Percentiles rank a stretch among this genome's conserved stretches.
Evolutionary conservation across 2,329 filamentous ascomycete genomes (phyloP).

Genomic region (Aspergillus arachidicola): DNA sequence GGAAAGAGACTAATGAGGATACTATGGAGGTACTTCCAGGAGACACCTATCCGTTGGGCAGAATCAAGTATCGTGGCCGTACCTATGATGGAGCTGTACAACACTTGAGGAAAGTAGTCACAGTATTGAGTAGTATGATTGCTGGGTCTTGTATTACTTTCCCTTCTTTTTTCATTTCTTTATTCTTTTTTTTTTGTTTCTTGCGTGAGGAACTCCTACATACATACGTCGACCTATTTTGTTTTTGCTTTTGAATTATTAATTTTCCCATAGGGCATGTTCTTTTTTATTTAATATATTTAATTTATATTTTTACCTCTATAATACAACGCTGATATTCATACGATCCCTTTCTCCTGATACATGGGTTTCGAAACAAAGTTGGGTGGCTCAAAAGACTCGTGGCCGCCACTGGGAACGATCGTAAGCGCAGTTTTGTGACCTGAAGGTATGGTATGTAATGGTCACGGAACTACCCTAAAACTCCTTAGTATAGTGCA

Average conservation of each 20-base stretch:
- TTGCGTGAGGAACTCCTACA: too few relatives aligned
- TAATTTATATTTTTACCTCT: not conserved
- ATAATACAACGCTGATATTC: not conserved
- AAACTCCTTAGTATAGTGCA: not conserved
- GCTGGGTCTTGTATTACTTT: not conserved
- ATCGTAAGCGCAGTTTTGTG: slow-evolving; percentile 6
- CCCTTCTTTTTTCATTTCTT: not conserved
- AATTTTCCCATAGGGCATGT: not conserved
- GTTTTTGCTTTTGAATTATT: not conserved
- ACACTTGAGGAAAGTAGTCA: not conserved
- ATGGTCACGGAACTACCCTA: not conserved
- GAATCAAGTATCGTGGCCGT: not conserved
- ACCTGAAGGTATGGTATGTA: not conserved
- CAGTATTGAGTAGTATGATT: not conserved
- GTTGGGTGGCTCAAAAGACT: slow-evolving; percentile 22
- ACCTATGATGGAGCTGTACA: not conserved
- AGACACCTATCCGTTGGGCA: not conserved
- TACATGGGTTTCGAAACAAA: slow-evolving; percentile 16
- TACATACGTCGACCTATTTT: not conserved
- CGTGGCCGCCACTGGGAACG: slow-evolving; percentile 28
- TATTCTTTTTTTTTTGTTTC: not conserved
- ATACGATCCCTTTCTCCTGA: slow-evolving; percentile 2
- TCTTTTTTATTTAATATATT: not conserved
- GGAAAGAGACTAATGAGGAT: not conserved
- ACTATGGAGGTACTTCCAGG: not conserved